Percentiles rank a stretch among this genome's conserved stretches.
Evolutionary conservation across 1,284 basidiomycete genomes (phyloP).

Genomic region (Testicularia cyperi): DNA sequence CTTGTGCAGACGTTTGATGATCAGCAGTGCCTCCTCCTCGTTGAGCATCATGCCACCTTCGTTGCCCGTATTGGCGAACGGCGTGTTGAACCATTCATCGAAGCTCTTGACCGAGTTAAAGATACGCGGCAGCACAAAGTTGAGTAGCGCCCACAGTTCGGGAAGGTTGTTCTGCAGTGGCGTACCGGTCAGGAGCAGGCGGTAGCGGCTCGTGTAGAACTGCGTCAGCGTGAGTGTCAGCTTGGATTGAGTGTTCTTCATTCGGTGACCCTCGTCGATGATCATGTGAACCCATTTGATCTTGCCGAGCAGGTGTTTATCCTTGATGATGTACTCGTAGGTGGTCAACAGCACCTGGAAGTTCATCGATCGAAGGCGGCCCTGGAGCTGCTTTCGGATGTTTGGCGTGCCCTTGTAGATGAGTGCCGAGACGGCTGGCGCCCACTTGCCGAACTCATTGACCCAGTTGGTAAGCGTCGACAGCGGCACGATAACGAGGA

Average conservation of each 20-base stretch:
- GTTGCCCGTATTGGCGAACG: slow-evolving; percentile 90
- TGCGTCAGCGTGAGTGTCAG: slow-evolving; percentile 88
- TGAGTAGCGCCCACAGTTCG: slow-evolving; percentile 95
- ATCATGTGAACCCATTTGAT: slow-evolving; percentile 61
- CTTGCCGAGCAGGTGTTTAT: slow-evolving; percentile 60
- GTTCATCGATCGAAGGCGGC: slow-evolving; percentile 50
- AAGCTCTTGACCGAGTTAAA: slow-evolving; percentile 99
- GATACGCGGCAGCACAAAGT: slow-evolving; percentile 95
- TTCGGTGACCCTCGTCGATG: slow-evolving; percentile 77
- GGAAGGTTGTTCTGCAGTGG: slow-evolving; percentile 98
- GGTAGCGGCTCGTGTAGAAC: slow-evolving; percentile 88
- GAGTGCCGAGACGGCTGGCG: slow-evolving; percentile 54
- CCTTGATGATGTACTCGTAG: slow-evolving; percentile 61
- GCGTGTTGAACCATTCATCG: slow-evolving; percentile 99
- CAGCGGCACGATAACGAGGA: slow-evolving; percentile 59
- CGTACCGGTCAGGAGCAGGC: slow-evolving; percentile 95
- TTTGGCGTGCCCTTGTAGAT: slow-evolving; percentile 59
- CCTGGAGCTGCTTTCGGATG: slow-evolving; percentile 53
- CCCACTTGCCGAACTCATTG: slow-evolving; percentile 60
- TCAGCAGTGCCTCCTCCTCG: slow-evolving; percentile 98
- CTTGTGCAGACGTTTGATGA: slow-evolving; percentile 97
- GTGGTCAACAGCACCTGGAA: slow-evolving; percentile 60
- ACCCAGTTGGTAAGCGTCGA: slow-evolving; percentile 60
- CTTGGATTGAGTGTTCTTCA: slow-evolving; percentile 99
- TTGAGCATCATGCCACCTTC: slow-evolving; percentile 87